phyloP scores from a whole-genome alignment of 176 grass and related monocot species.

The Triticum turgidum region DNA sequence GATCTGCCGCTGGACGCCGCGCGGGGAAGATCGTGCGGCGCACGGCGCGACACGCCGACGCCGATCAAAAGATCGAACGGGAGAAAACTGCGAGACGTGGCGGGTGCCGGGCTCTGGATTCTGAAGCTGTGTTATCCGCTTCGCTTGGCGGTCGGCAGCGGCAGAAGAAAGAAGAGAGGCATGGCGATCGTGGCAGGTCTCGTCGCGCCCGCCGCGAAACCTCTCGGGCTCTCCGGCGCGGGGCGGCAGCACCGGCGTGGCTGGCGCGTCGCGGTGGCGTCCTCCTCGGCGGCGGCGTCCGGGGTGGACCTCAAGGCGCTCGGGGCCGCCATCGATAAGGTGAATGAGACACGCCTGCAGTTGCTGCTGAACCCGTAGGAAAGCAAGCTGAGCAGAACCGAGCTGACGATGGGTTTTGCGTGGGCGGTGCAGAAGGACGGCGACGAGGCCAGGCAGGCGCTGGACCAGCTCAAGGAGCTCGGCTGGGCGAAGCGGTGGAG shows the following conservation, averaged over 20 bases:
- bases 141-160: slow-evolving; percentile 33
- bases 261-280: slow-evolving; percentile 47
- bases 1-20: background rate
- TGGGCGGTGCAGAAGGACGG: slow-evolving; percentile 64
- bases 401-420: background rate
- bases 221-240: background rate
- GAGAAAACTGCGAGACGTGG: background rate
- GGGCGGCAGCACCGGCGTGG: background rate
- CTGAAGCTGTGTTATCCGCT: slow-evolving; percentile 50
- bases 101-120: background rate
- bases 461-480: slow-evolving; percentile 69
- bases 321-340: slow-evolving; percentile 79
- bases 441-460: slow-evolving; percentile 53
- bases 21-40: background rate
- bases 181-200: slow-evolving; percentile 49
- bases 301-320: slow-evolving; percentile 74
- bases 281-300: slow-evolving; percentile 57
- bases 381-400: background rate
- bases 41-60: background rate
- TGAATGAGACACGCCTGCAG: slow-evolving; percentile 28
- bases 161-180: background rate
- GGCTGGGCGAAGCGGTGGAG: slow-evolving; percentile 92
- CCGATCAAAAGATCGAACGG: background rate
- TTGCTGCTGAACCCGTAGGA: background rate
- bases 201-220: slow-evolving; percentile 17